A percentile compares a stretch with the other conserved stretches of the same genome.
These are phyloP conservation scores for Rhizoctonia solani DNA, from an alignment of 1,284 basidiomycete genomes.

Conservation along the genomic window DNA sequence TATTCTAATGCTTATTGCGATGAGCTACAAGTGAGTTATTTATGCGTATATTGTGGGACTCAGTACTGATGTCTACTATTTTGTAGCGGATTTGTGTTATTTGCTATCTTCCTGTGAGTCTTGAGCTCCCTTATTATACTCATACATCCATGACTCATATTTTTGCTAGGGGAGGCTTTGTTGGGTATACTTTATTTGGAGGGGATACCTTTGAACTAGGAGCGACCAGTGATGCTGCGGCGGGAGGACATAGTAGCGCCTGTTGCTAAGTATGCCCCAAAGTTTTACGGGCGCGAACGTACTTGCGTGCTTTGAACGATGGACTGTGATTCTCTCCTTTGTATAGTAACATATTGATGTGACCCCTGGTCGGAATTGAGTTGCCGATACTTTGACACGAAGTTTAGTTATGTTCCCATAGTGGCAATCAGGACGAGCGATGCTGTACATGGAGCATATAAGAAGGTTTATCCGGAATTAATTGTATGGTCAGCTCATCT, in stretches of 20 bases:
- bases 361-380: too few species aligned
- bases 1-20: constrained; percentile 28
- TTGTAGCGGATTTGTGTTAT: constrained; percentile 7
- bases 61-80: background rate
- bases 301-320: too few species aligned
- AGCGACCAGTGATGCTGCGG: background rate
- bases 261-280: constrained; percentile 12
- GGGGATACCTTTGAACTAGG: constrained; percentile 3
- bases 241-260: background rate
- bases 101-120: constrained; percentile 27
- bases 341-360: too few species aligned
- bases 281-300: too few species aligned
- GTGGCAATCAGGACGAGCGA: too few species aligned
- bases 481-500: too few species aligned
- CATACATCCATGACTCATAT: background rate
- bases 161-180: constrained; percentile 2
- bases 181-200: constrained; percentile 13
- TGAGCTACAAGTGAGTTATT: constrained; percentile 26
- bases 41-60: background rate
- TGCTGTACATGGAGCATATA: too few species aligned
- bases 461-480: too few species aligned
- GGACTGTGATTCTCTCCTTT: too few species aligned
- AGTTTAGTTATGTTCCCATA: too few species aligned
- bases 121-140: background rate
- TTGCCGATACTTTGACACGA: too few species aligned